Evolutionary conservation across 805 yeast species (phyloP).

Genomic region (Candida quercuum): DNA sequence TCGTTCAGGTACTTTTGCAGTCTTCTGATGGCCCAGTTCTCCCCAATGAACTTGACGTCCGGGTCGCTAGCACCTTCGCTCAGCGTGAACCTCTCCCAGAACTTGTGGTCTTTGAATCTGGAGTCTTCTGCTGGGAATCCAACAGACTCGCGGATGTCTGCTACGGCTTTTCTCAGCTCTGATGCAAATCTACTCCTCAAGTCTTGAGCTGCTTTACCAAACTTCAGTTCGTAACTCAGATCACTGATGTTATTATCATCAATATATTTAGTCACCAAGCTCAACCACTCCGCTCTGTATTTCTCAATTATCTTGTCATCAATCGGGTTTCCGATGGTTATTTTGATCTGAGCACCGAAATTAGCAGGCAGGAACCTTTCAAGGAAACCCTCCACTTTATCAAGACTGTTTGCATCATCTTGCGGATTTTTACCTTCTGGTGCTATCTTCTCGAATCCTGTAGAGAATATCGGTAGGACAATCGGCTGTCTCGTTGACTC

Average conservation of each 20-base stretch:
- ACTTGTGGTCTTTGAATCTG: constrained; percentile 58
- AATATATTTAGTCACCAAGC: constrained; percentile 47
- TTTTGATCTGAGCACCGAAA: constrained; percentile 60
- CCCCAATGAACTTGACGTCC: constrained; percentile 65
- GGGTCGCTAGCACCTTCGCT: constrained; percentile 66
- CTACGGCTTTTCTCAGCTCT: constrained; percentile 58
- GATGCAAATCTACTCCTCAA: constrained; percentile 69
- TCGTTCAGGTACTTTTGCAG: constrained; percentile 44
- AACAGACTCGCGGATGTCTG: constrained; percentile 35
- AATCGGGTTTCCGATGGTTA: constrained; percentile 68
- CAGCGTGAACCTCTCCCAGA: constrained; percentile 67
- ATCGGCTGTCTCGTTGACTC: constrained; percentile 84
- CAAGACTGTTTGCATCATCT: not conserved
- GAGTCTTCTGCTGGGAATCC: constrained; percentile 59
- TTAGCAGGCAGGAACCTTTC: constrained; percentile 57
- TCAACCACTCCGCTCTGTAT: constrained; percentile 68
- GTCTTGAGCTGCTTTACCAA: constrained; percentile 58
- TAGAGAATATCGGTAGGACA: constrained; percentile 77
- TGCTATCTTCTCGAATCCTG: constrained; percentile 81
- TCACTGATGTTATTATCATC: constrained; percentile 50
- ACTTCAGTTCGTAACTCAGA: constrained; percentile 53
- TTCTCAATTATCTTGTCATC: constrained; percentile 51
- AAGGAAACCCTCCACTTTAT: constrained; percentile 28
- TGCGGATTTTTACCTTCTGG: constrained; percentile 51
- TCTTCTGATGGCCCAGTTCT: constrained; percentile 78